Percentiles rank a stretch among this genome's conserved stretches.
Conservation (phyloP, 2,329 filamentous ascomycete species). For the Monosporascus ibericus region DNA sequence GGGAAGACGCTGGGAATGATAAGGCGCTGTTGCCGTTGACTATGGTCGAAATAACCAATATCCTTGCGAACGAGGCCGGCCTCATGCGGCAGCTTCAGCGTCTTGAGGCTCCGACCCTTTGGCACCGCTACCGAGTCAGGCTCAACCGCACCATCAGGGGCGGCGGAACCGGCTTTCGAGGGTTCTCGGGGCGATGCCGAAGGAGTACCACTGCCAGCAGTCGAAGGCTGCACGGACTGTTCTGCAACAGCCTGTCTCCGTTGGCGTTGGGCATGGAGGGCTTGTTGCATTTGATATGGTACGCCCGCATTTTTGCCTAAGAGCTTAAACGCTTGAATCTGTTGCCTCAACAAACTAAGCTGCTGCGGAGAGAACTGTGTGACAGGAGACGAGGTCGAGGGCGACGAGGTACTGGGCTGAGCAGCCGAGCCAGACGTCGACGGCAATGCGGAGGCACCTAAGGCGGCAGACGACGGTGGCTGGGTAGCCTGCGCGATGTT, state of each 20-base stretch:
- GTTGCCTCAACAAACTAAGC: conserved; percentile 68
- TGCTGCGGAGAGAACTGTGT: conserved; percentile 71
- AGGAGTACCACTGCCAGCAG: conserved; percentile 32
- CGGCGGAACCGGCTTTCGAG: conserved; percentile 27
- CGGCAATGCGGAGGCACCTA: conserved; percentile 33
- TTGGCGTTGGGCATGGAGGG: conserved; percentile 70
- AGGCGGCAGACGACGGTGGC: conserved; percentile 28
- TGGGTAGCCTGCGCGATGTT: conserved; percentile 26
- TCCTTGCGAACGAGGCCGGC: conserved; percentile 43
- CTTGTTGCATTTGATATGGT: conserved; percentile 71
- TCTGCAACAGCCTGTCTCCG: conserved; percentile 54
- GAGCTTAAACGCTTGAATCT: conserved; percentile 88
- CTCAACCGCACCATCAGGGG: conserved; percentile 26
- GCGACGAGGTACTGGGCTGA: conserved; percentile 27
- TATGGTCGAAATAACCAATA: conserved; percentile 78
- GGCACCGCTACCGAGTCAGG: conserved; percentile 24
- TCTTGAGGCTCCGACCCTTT: conserved; percentile 57
- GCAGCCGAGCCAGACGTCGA: conserved; percentile 24
- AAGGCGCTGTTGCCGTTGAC: conserved; percentile 65
- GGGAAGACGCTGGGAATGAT: conserved; percentile 87
- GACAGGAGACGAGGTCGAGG: conserved; percentile 25
- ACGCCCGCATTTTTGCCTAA: conserved; percentile 83
- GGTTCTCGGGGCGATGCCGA: conserved; percentile 29
- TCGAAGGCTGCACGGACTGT: conserved; percentile 35
- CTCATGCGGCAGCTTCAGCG: conserved; percentile 67